phyloP scores from a whole-genome alignment of 805 yeast species.

The Kazachstania africana region DNA sequence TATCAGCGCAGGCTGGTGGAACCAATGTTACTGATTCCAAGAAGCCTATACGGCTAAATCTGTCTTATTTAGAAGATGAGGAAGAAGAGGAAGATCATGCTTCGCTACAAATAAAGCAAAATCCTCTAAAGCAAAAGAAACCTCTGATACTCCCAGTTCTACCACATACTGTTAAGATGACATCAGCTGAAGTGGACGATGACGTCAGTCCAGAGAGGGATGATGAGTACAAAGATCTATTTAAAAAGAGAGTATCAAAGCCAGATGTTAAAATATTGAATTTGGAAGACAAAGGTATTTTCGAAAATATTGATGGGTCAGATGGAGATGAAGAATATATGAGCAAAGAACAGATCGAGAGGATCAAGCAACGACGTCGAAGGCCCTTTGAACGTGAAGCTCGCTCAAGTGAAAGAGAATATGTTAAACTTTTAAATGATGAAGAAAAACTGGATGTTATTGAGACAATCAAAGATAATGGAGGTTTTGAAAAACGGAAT shows the following conservation, averaged over 20 bases:
- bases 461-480: conserved; percentile 12
- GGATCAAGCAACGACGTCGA: too few species aligned
- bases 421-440: conserved; percentile 15
- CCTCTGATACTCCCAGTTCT: background rate
- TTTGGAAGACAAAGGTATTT: background rate
- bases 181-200: background rate
- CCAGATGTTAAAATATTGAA: background rate
- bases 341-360: too few species aligned
- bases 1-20: background rate
- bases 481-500: conserved; percentile 6
- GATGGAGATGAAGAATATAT: background rate
- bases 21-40: background rate
- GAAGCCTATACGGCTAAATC: background rate
- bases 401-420: conserved; percentile 16
- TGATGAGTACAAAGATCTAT: background rate
- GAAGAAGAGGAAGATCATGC: conserved; percentile 2
- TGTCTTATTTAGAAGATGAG: background rate
- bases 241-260: background rate
- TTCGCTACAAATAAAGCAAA: background rate
- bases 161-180: background rate
- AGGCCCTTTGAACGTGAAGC: too few species aligned
- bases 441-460: conserved; percentile 19
- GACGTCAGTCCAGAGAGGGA: conserved; percentile 5
- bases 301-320: background rate
- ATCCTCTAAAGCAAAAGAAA: conserved; percentile 1